Conservation (phyloP, 805 yeast genomes). For the Candida coquimbonensis region DNA sequence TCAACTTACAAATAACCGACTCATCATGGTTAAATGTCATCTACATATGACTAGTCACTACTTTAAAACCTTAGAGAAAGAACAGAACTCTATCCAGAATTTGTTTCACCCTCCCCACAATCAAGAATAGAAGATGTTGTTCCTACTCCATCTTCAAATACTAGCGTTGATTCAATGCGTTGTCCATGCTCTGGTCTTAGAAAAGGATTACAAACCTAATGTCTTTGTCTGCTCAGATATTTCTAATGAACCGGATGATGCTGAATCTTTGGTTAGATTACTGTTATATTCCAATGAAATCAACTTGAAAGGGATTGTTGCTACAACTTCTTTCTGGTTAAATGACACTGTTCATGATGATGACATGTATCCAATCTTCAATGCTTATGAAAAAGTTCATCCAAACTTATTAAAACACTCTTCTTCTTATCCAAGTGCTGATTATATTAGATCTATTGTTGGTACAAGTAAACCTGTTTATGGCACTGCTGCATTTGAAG, state of each 20-base stretch:
- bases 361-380: slow-evolving; percentile 26
- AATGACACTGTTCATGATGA: slow-evolving; percentile 25
- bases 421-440: slow-evolving; percentile 21
- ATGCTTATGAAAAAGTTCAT: slow-evolving; percentile 24
- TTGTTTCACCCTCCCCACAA: too few relatives aligned
- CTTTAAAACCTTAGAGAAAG: too few relatives aligned
- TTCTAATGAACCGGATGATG: slow-evolving; percentile 27
- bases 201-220: slow-evolving; percentile 24
- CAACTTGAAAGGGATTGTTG: slow-evolving; percentile 24
- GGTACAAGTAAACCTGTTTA: slow-evolving; percentile 21
- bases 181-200: slow-evolving; percentile 13
- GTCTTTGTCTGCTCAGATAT: slow-evolving; percentile 27
- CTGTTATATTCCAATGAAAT: slow-evolving; percentile 27
- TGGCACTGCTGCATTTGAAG: slow-evolving; percentile 19
- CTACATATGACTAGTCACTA: too few relatives aligned
- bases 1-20: too few relatives aligned
- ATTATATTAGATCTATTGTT: slow-evolving; percentile 22
- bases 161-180: too few relatives aligned
- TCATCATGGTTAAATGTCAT: too few relatives aligned
- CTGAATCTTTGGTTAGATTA: slow-evolving; percentile 25
- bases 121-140: too few relatives aligned
- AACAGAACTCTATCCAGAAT: too few relatives aligned
- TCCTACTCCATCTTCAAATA: too few relatives aligned
- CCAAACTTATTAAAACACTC: slow-evolving; percentile 23
- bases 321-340: slow-evolving; percentile 29